Base-by-base conservation (phyloP, 2,329 filamentous ascomycete genomes). In the Pseudocercospora fijiensis region DNA sequence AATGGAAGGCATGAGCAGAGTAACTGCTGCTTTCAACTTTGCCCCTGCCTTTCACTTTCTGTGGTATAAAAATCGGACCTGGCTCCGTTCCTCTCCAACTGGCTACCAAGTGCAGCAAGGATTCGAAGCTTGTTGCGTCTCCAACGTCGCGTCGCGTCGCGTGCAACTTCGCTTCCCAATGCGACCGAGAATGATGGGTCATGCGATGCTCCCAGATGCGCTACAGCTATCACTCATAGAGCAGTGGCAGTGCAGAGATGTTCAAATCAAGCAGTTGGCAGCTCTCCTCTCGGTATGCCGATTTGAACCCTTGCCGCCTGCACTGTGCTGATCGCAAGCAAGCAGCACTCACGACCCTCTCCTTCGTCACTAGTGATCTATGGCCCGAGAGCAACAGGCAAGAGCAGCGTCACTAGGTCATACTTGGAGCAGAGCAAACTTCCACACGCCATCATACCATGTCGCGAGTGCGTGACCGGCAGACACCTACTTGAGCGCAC, bases 351-450 rank as follows among this genome's bases (percentile, higher is more conserved):
- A 53, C 82, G 88, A n/a, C 88, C 90, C 28, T 88, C 86, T 62
- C 90, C 90, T 62, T 82, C 86, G 10, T 90, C 90, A 65, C 76
- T 97, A 10, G 87, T 97, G 22, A 77, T 96, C 56, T 88, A 98
- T 76, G 95, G 95, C 57, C 86, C 92, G 28, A 88, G 93, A 72
- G 89, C 92, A 1, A 96, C 93, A 0, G 94, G 92, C 45, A 98
- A 98, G 79, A 91, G 87, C 30, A 85, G 86, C 55, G 84, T 96
- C 57, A 82, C 89, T 3, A 81, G 82, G 62, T 82, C 83, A 2
- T 83, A 92, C 16, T 83, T 96, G 2, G 74, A 83, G 27, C 72
- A 74, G 0, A 79, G 85, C 10, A 69, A 69, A 7, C 72, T 88
- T 16, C 78, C 79, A 24, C 85, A 88, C 71, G 85, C 87, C 41